Base-by-base conservation (phyloP, 805 yeast genomes). In the Teunomyces gatunensis region DNA sequence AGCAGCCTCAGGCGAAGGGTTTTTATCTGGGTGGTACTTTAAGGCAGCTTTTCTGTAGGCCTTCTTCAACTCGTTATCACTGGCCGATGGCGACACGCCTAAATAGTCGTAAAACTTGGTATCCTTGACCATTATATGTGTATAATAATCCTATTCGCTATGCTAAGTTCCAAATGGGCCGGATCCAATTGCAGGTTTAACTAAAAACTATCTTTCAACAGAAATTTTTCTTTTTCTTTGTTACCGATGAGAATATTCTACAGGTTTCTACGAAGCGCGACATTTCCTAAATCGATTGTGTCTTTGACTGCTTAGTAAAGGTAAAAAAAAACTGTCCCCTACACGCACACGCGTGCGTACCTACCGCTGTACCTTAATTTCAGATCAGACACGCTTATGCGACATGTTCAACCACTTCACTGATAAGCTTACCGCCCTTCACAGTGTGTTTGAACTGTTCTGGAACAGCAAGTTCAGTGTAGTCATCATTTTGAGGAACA, bases 361-460 rank as follows among this genome's bases (percentile, higher is more conserved):
- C 27, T 7, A 7, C 27, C 27, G 3, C 27, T 25, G 11, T 9
- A 25, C 11, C 27, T 25, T 9, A 9, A 25, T 25, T 25, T 25
- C 27, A 25, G 10, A 23, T 23, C 25, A 7, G 9, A 23, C 9
- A 7, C 27, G 11, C 27, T 40, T 68, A 88, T 52, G 91, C 94
- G 25, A 85, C 83, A 67, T 88, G 96, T 64, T 87, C 94, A 42
- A 89, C 96, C 54, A 90, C 85, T 52, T 79, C 75, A 55, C 88
- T 81, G 29, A 76, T 73, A 51, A 91, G 67, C 59, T 79, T 78
- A 25, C 92, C 94, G 39, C 69, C 65, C 46, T 68, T 73, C 52
- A 88, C 73, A 13, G 79, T 74, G 68, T 89, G 96, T 61, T 81
- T 80, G 67, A 94, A 78, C 72, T 94, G 99, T 69, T 94, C 99